phyloP scores from a whole-genome alignment of 1,139 yeast species.

The Suhomyces wounanorum region DNA sequence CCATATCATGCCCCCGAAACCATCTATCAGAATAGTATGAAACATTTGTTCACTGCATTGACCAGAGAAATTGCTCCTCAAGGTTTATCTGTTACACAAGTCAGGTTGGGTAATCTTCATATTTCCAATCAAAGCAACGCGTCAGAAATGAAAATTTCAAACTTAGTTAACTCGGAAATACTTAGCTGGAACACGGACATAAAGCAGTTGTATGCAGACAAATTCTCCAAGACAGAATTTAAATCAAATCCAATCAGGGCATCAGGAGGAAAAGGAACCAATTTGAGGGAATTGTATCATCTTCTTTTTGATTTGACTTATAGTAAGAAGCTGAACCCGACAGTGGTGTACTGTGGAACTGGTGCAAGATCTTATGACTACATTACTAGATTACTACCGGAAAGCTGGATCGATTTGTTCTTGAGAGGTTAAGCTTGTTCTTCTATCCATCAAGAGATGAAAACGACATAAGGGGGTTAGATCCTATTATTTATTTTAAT shows the following conservation, averaged over 20 bases:
- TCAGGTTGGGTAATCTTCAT: slow-evolving; percentile 50
- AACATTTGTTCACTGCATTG: slow-evolving; percentile 39
- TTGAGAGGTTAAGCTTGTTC: slow-evolving; percentile 3
- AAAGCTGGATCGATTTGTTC: slow-evolving; percentile 33
- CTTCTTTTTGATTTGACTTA: slow-evolving; percentile 57
- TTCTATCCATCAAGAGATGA: neutral
- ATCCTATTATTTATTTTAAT: neutral
- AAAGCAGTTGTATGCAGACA: slow-evolving; percentile 36
- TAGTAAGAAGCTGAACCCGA: slow-evolving; percentile 24
- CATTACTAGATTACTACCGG: slow-evolving; percentile 37
- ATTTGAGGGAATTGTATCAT: slow-evolving; percentile 53
- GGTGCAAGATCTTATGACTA: slow-evolving; percentile 51
- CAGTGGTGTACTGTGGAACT: slow-evolving; percentile 49
- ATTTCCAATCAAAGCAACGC: slow-evolving; percentile 36
- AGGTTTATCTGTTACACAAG: slow-evolving; percentile 45
- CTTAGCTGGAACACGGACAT: slow-evolving; percentile 46
- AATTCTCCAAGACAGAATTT: slow-evolving; percentile 38
- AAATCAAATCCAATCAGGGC: slow-evolving; percentile 38
- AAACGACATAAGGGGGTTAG: neutral
- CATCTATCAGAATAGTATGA: slow-evolving; percentile 39
- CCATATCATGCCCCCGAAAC: slow-evolving; percentile 56
- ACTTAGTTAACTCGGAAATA: slow-evolving; percentile 39
- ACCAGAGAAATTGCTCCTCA: slow-evolving; percentile 46
- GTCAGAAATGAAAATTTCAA: slow-evolving; percentile 30
- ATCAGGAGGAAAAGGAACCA: slow-evolving; percentile 37